phyloP scores from a whole-genome alignment of 371 early-diverging fungal species.

The Mortierella sp. region DNA sequence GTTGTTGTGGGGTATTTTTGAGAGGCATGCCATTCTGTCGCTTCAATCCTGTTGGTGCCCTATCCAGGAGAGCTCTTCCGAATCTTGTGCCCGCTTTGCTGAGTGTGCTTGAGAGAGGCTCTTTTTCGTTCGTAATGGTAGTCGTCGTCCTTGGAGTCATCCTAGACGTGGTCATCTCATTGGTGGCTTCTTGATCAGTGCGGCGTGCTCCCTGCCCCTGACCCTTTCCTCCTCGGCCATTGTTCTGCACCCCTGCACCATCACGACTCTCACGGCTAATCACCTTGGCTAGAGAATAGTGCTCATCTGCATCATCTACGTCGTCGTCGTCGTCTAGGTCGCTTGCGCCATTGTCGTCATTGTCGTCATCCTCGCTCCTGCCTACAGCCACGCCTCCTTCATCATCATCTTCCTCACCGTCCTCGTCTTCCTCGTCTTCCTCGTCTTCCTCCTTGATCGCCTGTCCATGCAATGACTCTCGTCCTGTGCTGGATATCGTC shows the following conservation, averaged over 20 bases:
- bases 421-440: conserved; percentile 7
- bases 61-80: conserved; percentile 24
- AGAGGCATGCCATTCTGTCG: neutral
- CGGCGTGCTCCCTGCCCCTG: neutral
- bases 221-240: neutral
- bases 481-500: conserved; percentile 23
- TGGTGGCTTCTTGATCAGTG: neutral
- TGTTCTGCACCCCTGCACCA: neutral
- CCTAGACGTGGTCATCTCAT: conserved; percentile 7
- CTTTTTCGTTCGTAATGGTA: conserved; percentile 1
- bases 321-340: conserved; percentile 7
- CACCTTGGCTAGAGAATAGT: neutral
- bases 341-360: neutral
- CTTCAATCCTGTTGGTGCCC: conserved; percentile 31
- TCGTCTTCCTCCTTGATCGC: conserved; percentile 30
- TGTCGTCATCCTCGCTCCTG: conserved; percentile 11
- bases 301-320: neutral
- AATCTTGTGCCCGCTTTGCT: conserved; percentile 34
- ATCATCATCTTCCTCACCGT: conserved; percentile 6
- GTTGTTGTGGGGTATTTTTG: neutral
- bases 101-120: conserved; percentile 14
- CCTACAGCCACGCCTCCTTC: too few relatives aligned
- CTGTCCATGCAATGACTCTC: conserved; percentile 13
- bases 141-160: neutral
- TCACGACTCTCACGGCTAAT: conserved; percentile 1